phyloP scores from a whole-genome alignment of 805 yeast genomes.

The Metschnikowia aberdeeniae region DNA sequence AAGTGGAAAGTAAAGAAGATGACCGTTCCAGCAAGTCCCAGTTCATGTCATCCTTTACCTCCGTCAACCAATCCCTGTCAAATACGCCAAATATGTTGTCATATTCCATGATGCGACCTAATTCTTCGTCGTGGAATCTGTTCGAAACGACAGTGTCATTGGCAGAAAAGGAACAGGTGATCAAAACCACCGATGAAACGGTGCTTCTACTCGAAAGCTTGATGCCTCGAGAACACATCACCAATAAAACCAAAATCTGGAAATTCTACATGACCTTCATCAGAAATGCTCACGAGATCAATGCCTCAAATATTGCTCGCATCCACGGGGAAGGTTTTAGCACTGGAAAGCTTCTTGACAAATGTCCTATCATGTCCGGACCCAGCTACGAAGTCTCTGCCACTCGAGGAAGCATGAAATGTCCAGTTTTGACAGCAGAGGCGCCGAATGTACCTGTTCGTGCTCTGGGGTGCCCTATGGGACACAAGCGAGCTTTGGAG shows the following conservation, averaged over 20 bases:
- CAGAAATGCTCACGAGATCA: constrained; percentile 26
- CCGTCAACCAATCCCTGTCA: background rate
- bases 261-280: constrained; percentile 37
- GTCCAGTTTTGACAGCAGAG: constrained; percentile 17
- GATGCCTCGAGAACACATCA: constrained; percentile 5
- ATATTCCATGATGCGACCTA: constrained; percentile 1
- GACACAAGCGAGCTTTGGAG: background rate
- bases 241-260: constrained; percentile 29
- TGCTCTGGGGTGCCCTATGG: background rate
- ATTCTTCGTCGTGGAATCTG: background rate
- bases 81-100: background rate
- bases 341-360: constrained; percentile 13
- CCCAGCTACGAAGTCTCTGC: constrained; percentile 26
- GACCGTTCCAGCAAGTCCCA: background rate
- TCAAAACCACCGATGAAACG: constrained; percentile 14
- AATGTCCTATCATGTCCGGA: constrained; percentile 23
- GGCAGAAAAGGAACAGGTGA: constrained; percentile 12
- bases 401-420: constrained; percentile 12
- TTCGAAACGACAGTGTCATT: constrained; percentile 6
- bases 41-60: constrained; percentile 4
- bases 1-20: constrained; percentile 7
- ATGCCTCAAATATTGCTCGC: constrained; percentile 28
- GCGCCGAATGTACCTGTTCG: background rate
- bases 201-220: constrained; percentile 9
- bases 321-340: constrained; percentile 17